phyloP scores from a whole-genome alignment of 2,329 filamentous ascomycete genomes.

The Daldinia sp. region DNA sequence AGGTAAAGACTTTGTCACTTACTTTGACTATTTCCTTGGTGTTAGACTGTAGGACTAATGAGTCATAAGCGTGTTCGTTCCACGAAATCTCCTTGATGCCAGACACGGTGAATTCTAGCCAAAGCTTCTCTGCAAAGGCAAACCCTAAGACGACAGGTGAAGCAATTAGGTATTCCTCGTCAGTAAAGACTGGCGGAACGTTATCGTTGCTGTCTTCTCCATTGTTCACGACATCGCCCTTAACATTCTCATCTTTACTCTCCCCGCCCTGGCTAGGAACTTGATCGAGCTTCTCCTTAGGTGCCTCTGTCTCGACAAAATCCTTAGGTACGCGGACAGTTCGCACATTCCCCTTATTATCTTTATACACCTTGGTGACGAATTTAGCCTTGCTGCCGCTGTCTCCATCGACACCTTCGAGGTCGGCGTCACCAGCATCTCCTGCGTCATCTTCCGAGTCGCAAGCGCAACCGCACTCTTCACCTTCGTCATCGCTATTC shows the following conservation, averaged over 20 bases:
- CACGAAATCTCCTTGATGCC: constrained; percentile 84
- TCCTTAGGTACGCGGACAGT: constrained; percentile 53
- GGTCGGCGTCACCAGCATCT: constrained; percentile 15
- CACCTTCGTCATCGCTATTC: constrained; percentile 60
- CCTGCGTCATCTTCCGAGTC: constrained; percentile 54
- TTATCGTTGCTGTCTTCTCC: constrained; percentile 48
- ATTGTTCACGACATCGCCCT: constrained; percentile 35
- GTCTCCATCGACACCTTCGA: constrained; percentile 54
- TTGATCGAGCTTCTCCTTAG: constrained; percentile 68
- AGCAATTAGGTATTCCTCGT: constrained; percentile 86
- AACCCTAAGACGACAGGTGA: constrained; percentile 89
- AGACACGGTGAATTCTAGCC: constrained; percentile 88
- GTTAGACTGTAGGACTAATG: constrained; percentile 75
- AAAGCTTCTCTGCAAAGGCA: constrained; percentile 87
- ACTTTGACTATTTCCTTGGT: constrained; percentile 76
- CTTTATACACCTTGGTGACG: constrained; percentile 66
- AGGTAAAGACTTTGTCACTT: constrained; percentile 21
- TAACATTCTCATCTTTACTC: constrained; percentile 28
- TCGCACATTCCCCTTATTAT: constrained; percentile 56
- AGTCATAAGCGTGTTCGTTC: constrained; percentile 86
- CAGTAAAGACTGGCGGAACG: constrained; percentile 70
- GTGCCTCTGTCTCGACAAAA: constrained; percentile 52
- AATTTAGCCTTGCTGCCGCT: constrained; percentile 57
- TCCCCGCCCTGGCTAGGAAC: constrained; percentile 52
- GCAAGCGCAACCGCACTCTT: constrained; percentile 53